phyloP scores from a whole-genome alignment of 352 stramenopile genomes.

The Pythium aristosporum region DNA sequence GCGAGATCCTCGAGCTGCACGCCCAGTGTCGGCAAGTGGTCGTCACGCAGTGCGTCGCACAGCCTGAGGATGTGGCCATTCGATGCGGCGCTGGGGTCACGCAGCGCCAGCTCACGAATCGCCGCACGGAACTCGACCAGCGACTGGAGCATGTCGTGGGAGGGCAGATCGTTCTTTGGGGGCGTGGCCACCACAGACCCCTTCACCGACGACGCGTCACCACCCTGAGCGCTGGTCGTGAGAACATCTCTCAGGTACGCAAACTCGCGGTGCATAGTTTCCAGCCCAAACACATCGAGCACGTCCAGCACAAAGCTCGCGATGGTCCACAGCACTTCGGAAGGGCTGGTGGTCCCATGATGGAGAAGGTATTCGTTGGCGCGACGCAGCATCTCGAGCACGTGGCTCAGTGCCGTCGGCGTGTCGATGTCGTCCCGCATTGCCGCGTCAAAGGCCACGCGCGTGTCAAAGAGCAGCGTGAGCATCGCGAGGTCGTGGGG shows the following conservation, averaged over 20 bases:
- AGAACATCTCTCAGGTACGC: constrained; percentile 33
- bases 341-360: constrained; percentile 34
- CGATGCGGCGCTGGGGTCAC: constrained; percentile 37
- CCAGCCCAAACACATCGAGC: constrained; percentile 65
- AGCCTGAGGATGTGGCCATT: constrained; percentile 51
- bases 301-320: constrained; percentile 69
- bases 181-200: background rate
- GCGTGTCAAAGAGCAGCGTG: constrained; percentile 44
- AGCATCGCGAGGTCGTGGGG: constrained; percentile 59
- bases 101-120: constrained; percentile 57
- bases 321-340: constrained; percentile 57
- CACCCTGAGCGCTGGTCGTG: constrained; percentile 16
- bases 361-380: constrained; percentile 60
- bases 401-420: constrained; percentile 54
- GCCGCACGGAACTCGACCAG: constrained; percentile 64
- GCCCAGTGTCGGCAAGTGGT: constrained; percentile 49
- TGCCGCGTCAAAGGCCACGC: constrained; percentile 52
- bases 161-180: background rate
- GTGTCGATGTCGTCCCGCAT: constrained; percentile 91
- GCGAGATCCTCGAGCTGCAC: constrained; percentile 72
- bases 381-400: constrained; percentile 72
- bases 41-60: constrained; percentile 63
- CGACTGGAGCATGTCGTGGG: constrained; percentile 42
- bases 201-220: background rate
- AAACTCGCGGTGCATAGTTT: constrained; percentile 56